Conservation (phyloP, 352 stramenopile genomes). For the Phytophthora aleatoria region DNA sequence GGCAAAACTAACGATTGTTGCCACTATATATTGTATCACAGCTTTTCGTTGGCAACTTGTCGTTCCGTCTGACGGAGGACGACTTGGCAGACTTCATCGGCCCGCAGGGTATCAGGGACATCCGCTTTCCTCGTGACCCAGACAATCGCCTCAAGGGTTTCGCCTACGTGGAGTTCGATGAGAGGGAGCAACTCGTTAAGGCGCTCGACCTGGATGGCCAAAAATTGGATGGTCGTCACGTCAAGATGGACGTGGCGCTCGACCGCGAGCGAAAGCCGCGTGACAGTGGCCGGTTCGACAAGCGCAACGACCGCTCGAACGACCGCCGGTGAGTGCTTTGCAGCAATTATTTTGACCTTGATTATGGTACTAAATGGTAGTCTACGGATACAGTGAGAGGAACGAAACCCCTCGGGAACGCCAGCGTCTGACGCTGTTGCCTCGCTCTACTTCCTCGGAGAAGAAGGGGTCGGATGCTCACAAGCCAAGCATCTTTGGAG, state of each 20-base stretch:
- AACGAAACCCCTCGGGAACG: slow-evolving; percentile 51
- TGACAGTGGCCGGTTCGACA: slow-evolving; percentile 56
- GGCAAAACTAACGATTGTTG: slow-evolving; percentile 1
- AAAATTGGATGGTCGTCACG: slow-evolving; percentile 39
- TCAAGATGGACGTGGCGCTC: slow-evolving; percentile 79
- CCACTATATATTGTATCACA: slow-evolving; percentile 20
- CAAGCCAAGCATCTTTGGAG: slow-evolving; percentile 79
- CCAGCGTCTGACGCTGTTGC: slow-evolving; percentile 60
- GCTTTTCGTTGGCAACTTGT: slow-evolving; percentile 84
- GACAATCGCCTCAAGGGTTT: slow-evolving; percentile 80
- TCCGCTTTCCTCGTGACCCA: slow-evolving; percentile 72
- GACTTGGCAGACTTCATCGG: slow-evolving; percentile 78
- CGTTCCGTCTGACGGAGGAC: slow-evolving; percentile 69
- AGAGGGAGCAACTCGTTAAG: slow-evolving; percentile 66
- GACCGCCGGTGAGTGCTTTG: slow-evolving; percentile 39
- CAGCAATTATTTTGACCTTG: background rate
- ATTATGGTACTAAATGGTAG: slow-evolving; percentile 10
- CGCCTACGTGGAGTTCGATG: slow-evolving; percentile 84
- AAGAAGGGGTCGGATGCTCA: slow-evolving; percentile 34
- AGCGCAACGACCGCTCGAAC: slow-evolving; percentile 51
- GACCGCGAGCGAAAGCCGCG: slow-evolving; percentile 56
- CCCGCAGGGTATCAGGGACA: slow-evolving; percentile 60
- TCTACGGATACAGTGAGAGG: slow-evolving; percentile 22
- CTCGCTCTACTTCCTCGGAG: slow-evolving; percentile 55
- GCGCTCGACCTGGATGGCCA: slow-evolving; percentile 68